These are phyloP conservation scores for Wickerhamiella brachini DNA, from an alignment of 805 yeast species.

Conservation along the genomic window DNA sequence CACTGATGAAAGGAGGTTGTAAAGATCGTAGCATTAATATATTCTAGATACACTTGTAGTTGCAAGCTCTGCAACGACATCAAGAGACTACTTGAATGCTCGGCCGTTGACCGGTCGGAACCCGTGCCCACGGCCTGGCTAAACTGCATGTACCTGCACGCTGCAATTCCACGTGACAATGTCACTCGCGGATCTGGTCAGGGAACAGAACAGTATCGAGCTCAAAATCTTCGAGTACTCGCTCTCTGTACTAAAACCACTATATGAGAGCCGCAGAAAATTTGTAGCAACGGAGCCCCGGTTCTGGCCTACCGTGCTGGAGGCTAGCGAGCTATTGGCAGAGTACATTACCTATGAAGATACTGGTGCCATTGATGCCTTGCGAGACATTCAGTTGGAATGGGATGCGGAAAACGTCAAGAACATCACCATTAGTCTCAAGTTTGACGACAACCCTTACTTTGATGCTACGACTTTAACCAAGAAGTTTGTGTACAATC, in stretches of 20 bases:
- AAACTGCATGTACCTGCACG: not conserved
- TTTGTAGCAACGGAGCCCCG: constrained; percentile 44
- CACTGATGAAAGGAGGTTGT: too few species aligned
- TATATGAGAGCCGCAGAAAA: constrained; percentile 44
- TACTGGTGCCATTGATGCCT: constrained; percentile 54
- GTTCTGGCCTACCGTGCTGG: constrained; percentile 80
- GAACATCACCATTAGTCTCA: constrained; percentile 47
- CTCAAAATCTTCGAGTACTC: constrained; percentile 13
- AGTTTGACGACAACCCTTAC: constrained; percentile 38
- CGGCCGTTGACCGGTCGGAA: not conserved
- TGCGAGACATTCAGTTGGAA: constrained; percentile 49
- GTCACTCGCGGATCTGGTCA: constrained; percentile 4
- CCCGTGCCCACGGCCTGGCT: not conserved
- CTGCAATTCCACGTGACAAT: constrained; percentile 2
- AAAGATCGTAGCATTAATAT: too few species aligned
- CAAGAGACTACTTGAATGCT: too few species aligned
- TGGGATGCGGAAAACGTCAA: constrained; percentile 31
- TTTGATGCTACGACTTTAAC: constrained; percentile 40
- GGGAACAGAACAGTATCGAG: constrained; percentile 14
- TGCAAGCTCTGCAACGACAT: too few species aligned
- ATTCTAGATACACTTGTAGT: too few species aligned
- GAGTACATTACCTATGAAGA: constrained; percentile 69
- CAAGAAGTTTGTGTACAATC: constrained; percentile 37
- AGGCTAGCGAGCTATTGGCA: constrained; percentile 62
- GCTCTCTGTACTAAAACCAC: constrained; percentile 33